Percentiles rank a stretch among this genome's conserved stretches.
These are phyloP conservation scores for Sugiyamaella chiloensis DNA, from an alignment of 805 yeast species.

Conservation along the genomic window DNA sequence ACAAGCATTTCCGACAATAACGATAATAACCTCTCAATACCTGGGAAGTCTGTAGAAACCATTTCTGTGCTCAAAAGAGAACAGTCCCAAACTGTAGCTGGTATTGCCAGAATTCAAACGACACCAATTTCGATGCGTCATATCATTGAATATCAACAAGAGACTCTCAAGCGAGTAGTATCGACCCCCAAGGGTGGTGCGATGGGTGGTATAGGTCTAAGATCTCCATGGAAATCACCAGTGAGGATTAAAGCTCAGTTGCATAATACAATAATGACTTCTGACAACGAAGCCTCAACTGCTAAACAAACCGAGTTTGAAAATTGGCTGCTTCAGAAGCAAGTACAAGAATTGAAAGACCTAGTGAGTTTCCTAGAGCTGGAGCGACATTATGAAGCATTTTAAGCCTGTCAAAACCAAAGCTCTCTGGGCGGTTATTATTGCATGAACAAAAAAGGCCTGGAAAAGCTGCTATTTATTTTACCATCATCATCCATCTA, in stretches of 20 bases:
- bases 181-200: neutral
- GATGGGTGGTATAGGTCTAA: too few species aligned
- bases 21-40: neutral
- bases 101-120: neutral
- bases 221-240: neutral
- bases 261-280: neutral
- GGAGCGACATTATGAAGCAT: conserved; percentile 18
- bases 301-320: neutral
- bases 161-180: neutral
- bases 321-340: conserved; percentile 13
- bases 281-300: neutral
- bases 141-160: neutral
- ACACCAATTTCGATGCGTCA: neutral
- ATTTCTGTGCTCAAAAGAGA: neutral
- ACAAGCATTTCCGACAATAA: neutral
- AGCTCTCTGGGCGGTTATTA: too few species aligned
- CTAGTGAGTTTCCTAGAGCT: conserved; percentile 23
- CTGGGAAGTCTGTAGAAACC: neutral
- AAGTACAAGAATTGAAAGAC: conserved; percentile 13
- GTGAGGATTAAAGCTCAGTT: neutral
- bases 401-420: too few species aligned
- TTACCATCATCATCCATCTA: too few species aligned
- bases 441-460: too few species aligned
- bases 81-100: neutral
- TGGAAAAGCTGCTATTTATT: conserved; percentile 5